phyloP scores from a whole-genome alignment of 768 basidiomycete genomes.

The Naematelia aurantialba region DNA sequence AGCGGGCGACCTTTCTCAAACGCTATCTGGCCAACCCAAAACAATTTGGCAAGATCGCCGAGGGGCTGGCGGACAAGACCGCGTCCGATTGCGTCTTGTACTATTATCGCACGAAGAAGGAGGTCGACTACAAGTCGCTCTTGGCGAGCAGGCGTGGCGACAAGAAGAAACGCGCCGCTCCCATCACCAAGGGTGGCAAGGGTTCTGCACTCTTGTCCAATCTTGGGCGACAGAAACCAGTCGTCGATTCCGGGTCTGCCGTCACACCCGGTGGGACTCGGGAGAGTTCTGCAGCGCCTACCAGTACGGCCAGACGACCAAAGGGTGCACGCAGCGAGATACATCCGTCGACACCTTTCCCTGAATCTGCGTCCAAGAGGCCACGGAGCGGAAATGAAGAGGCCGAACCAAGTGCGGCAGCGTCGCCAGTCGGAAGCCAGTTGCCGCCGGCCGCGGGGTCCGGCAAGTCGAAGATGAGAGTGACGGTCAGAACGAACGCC shows the following conservation, averaged over 20 bases:
- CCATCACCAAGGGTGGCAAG: slow-evolving; percentile 40
- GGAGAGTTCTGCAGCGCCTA: not conserved
- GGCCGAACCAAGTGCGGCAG: not conserved
- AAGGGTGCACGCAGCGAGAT: slow-evolving; percentile 8
- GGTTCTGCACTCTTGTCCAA: slow-evolving; percentile 30
- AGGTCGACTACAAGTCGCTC: slow-evolving; percentile 51
- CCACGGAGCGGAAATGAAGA: not conserved
- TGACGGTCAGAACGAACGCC: slow-evolving; percentile 20
- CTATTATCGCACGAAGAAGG: slow-evolving; percentile 94
- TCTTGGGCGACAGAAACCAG: slow-evolving; percentile 33
- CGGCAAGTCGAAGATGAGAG: slow-evolving; percentile 20
- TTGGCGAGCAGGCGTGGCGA: slow-evolving; percentile 28
- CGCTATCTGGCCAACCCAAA: slow-evolving; percentile 79
- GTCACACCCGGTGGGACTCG: slow-evolving; percentile 17
- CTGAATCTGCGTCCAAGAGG: not conserved
- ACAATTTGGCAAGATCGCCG: slow-evolving; percentile 90
- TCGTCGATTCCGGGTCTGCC: slow-evolving; percentile 9
- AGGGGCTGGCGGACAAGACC: slow-evolving; percentile 71
- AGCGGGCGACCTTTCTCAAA: slow-evolving; percentile 71
- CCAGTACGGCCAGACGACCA: not conserved
- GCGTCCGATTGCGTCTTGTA: slow-evolving; percentile 82
- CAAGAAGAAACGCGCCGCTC: slow-evolving; percentile 24
- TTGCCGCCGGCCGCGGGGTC: slow-evolving; percentile 7
- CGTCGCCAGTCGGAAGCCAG: slow-evolving; percentile 23
- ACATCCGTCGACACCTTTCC: slow-evolving; percentile 2